phyloP scores from a whole-genome alignment of 2,329 filamentous ascomycete genomes.

The Venturia asperata region DNA sequence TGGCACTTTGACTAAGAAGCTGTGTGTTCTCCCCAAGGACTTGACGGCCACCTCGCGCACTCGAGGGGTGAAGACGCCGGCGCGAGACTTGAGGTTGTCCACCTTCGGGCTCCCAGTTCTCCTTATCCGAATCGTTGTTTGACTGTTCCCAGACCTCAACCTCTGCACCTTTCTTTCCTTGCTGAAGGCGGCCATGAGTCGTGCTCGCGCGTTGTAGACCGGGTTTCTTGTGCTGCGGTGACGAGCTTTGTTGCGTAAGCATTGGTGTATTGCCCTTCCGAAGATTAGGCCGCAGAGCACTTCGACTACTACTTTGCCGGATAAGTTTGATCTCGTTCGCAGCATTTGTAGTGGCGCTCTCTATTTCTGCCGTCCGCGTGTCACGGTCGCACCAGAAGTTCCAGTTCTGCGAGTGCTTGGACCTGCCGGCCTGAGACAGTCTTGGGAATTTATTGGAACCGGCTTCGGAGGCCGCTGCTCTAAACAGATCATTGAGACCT shows the following conservation, averaged over 20 bases:
- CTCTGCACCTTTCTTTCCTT: slow-evolving; percentile 17
- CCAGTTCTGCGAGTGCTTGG: slow-evolving; percentile 83
- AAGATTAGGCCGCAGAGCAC: slow-evolving; percentile 45
- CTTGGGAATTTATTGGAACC: slow-evolving; percentile 33
- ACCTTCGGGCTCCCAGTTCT: slow-evolving; percentile 65
- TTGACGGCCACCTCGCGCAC: slow-evolving; percentile 26
- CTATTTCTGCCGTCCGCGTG: slow-evolving; percentile 68
- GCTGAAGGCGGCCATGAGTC: slow-evolving; percentile 24
- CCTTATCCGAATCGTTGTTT: slow-evolving; percentile 81
- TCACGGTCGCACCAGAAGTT: slow-evolving; percentile 84
- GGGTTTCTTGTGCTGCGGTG: slow-evolving; percentile 32
- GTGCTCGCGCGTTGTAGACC: slow-evolving; percentile 32
- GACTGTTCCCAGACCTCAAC: slow-evolving; percentile 40
- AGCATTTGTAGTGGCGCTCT: slow-evolving; percentile 52
- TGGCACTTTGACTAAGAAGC: slow-evolving; percentile 33
- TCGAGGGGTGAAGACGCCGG: not conserved
- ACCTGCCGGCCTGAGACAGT: slow-evolving; percentile 49
- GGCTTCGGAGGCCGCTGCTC: slow-evolving; percentile 24
- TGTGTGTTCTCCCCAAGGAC: slow-evolving; percentile 43
- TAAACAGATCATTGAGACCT: slow-evolving; percentile 32
- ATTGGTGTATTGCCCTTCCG: slow-evolving; percentile 57
- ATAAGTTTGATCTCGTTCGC: slow-evolving; percentile 75
- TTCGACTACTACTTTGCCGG: slow-evolving; percentile 47
- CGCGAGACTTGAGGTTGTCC: slow-evolving; percentile 27
- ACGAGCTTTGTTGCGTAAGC: slow-evolving; percentile 30